These are phyloP conservation scores for Rhodocollybia butyracea DNA, from an alignment of 768 basidiomycete species.

Conservation along the genomic window DNA sequence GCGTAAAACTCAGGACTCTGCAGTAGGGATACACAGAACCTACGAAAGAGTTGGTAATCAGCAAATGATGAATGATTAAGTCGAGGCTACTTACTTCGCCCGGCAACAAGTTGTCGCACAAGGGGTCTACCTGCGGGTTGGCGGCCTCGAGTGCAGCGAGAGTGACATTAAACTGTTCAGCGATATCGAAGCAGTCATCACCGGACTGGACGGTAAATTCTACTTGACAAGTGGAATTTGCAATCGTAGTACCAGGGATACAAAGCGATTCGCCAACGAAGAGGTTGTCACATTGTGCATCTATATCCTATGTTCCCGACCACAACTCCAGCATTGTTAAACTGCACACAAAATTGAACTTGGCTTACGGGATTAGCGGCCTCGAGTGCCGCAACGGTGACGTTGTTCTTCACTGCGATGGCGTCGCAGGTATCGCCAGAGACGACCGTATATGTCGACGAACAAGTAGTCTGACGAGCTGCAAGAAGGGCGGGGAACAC, in stretches of 20 bases:
- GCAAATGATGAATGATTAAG: background rate
- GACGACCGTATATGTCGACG: background rate
- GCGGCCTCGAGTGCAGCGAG: background rate
- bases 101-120: background rate
- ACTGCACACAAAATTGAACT: background rate
- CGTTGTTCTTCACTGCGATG: background rate
- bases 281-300: background rate
- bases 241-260: background rate
- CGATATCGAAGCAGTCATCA: background rate
- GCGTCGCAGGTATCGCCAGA: background rate
- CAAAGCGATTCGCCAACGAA: background rate
- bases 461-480: background rate
- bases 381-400: background rate
- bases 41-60: background rate
- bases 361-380: background rate
- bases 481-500: background rate
- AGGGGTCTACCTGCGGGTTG: background rate
- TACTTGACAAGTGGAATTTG: too few relatives aligned
- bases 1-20: too few relatives aligned
- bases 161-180: background rate
- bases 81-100: background rate
- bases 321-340: background rate
- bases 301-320: background rate
- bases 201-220: background rate
- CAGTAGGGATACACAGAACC: constrained; percentile 3